A percentile compares a stretch with the other conserved stretches of the same genome.
phyloP scores from a whole-genome alignment of 805 yeast genomes.

The Wickerhamiella sergipiensis region DNA sequence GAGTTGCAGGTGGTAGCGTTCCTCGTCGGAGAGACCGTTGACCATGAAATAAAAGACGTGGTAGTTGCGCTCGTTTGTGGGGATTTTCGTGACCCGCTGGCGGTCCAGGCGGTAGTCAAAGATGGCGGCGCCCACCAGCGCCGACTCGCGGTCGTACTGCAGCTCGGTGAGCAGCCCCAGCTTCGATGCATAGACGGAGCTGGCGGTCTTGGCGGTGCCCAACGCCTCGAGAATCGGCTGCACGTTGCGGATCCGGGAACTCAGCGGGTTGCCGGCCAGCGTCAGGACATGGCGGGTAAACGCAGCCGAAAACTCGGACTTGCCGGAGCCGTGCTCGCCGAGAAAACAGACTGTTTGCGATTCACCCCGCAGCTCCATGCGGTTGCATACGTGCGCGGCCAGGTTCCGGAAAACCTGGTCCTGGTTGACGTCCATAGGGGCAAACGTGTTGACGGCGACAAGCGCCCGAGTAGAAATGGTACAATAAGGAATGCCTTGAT shows the following conservation, averaged over 20 bases:
- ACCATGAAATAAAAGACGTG: slow-evolving; percentile 46
- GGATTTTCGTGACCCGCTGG: slow-evolving; percentile 38
- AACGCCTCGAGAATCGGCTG: slow-evolving; percentile 26
- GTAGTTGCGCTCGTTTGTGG: slow-evolving; percentile 41
- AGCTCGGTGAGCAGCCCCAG: slow-evolving; percentile 44
- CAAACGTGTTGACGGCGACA: slow-evolving; percentile 28
- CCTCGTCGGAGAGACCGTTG: slow-evolving; percentile 33
- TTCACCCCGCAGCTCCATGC: slow-evolving; percentile 26
- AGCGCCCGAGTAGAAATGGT: slow-evolving; percentile 27
- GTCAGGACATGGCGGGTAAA: slow-evolving; percentile 22
- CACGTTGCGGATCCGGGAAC: slow-evolving; percentile 24
- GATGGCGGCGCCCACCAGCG: slow-evolving; percentile 39
- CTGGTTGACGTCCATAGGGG: slow-evolving; percentile 26
- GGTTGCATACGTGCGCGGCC: slow-evolving; percentile 27
- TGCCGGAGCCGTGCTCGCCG: slow-evolving; percentile 31
- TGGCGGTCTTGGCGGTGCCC: slow-evolving; percentile 27
- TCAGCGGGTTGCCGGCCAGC: slow-evolving; percentile 25
- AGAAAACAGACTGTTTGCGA: slow-evolving; percentile 27
- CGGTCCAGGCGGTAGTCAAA: slow-evolving; percentile 44
- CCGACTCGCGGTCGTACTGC: slow-evolving; percentile 33
- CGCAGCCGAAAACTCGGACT: slow-evolving; percentile 25
- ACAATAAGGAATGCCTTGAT: slow-evolving; percentile 29
- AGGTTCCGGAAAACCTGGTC: slow-evolving; percentile 25
- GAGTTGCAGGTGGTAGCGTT: slow-evolving; percentile 31
- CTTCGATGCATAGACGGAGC: slow-evolving; percentile 30